Base-by-base conservation (phyloP, 805 yeast species). In the Sugiyamaella qingdaonensis region DNA sequence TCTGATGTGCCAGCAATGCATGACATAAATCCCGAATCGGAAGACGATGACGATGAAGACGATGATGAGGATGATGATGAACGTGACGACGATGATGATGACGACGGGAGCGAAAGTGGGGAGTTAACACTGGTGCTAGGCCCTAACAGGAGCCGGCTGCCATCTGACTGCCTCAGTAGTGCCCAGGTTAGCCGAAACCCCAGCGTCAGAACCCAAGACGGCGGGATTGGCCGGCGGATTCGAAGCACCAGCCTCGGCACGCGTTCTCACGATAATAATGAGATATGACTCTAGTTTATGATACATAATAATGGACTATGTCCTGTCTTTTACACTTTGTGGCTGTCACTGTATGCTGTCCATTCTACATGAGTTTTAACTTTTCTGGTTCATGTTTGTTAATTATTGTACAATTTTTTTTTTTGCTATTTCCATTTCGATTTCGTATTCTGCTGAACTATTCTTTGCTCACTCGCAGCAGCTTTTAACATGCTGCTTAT, bases 51-150 rank as follows among this genome's bases (percentile, higher is more conserved):
- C 14, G 18, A 35, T 18, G 53, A 31, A 10, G 47, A 39, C 18
- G 51, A 47, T 16, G 53, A 46, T 36, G 56, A 37, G 14, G 48
- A 43, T 13, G 50, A 39, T 9, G 57, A 55, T 19, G 47, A 52
- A 8, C 61, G 53, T 34, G 56, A 54, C 21, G 61, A 24, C 7
- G 29, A 24, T 24, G 29, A 24, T 24, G 29, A 24, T 24, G 29
- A 58, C 18, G 53, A 53, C 16, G 57, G 53, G 14, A 58, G 52
- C 27, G 57, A 56, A 32, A 52, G 51, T 32, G 63, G 64, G 18
- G 64, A 61, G 44, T 31, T 61, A 50, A 60, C 63, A 1, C 52
- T 61, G 21, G 60, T 58, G 5, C 44, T 60, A 46, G 62, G 61
- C 9, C 64, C 62, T 4, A 45, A 19, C 11, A 21, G 33, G 16